These are phyloP conservation scores for Paramecium sexaurelia DNA, from an alignment of 73 alveolate genomes.

Conservation along the genomic window DNA sequence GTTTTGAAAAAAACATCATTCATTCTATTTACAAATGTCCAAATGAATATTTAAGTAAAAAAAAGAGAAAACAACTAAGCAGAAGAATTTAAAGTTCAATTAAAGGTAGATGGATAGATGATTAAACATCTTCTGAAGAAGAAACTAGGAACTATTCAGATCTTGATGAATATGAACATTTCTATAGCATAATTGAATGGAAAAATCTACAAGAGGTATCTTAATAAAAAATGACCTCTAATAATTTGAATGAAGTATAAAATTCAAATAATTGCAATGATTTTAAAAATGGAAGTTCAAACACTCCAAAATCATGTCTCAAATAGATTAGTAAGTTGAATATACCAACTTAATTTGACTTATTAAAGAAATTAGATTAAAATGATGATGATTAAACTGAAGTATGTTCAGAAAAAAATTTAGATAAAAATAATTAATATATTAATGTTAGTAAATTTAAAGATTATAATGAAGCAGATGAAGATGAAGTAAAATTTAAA, in stretches of 20 bases:
- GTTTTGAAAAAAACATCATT: background rate
- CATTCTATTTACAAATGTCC: background rate
- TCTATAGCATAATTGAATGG: slow-evolving; percentile 18
- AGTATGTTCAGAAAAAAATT: background rate
- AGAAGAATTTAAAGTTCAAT: background rate
- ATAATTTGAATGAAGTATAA: background rate
- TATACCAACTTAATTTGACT: background rate
- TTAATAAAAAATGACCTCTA: background rate
- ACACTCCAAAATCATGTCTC: background rate
- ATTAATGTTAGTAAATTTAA: background rate
- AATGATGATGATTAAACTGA: background rate
- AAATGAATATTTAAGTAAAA: background rate
- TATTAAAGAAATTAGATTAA: background rate
- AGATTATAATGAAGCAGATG: background rate
- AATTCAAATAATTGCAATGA: background rate
- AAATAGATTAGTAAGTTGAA: background rate
- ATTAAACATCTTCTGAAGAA: background rate
- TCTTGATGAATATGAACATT: background rate
- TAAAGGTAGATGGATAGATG: background rate
- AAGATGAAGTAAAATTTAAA: background rate
- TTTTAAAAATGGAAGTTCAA: background rate
- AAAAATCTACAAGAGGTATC: background rate
- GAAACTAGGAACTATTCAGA: background rate
- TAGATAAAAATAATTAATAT: background rate
- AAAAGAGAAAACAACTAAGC: background rate